Base-by-base conservation (phyloP, 1,284 basidiomycete genomes). In the Rhodotorula sp. region DNA sequence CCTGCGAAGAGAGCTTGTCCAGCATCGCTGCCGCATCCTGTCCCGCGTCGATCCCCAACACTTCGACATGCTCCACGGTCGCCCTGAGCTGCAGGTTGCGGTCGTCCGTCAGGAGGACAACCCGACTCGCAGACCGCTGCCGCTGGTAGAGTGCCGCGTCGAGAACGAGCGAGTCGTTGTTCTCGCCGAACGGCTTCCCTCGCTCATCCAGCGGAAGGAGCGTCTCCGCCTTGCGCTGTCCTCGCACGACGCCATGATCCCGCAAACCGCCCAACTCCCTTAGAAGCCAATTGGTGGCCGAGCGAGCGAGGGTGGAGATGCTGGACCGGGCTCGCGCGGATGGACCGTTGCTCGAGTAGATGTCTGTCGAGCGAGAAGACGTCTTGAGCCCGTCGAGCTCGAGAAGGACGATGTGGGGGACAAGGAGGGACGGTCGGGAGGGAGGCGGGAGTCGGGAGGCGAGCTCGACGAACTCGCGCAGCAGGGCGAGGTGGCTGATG, bases 321-420 rank as follows among this genome's bases (percentile, higher is more conserved):
- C 59, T 67, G 34, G 66, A 30, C 19, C 55, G 47, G 29, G 51
- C 47, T 7, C 62, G 36, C 20, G 48, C 29, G 39, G 52, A 13
- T 9, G 39, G 44, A 7, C n/a, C 24, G 10, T n/a, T 4, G 47
- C 44, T 19, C 11, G 19, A 22, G 17, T 56, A 5, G 20, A 44
- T 9, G 55, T 71, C 63, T 44, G 67, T 52, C 24, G 34, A 17
- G 3, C 56, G 53, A 0, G 54, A 27, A 22, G 67, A 66, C 7
- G 39, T 49, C 59, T 74, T 74, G 59, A 74, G 71, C 0, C 71
- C 71, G 56, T 74, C 73, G 51, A 74, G 71, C 39, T 74, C 73
- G 19, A 44, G 48, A 9, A 74, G 52, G 36, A 73, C 71, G 62
- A 74, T 62, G 56, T 72, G 71, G 8, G 73, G 73, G 27, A 74